A percentile compares a stretch with the other conserved stretches of the same genome.
phyloP scores from a whole-genome alignment of 1,139 yeast genomes.

The Hansenula lynferdii region DNA sequence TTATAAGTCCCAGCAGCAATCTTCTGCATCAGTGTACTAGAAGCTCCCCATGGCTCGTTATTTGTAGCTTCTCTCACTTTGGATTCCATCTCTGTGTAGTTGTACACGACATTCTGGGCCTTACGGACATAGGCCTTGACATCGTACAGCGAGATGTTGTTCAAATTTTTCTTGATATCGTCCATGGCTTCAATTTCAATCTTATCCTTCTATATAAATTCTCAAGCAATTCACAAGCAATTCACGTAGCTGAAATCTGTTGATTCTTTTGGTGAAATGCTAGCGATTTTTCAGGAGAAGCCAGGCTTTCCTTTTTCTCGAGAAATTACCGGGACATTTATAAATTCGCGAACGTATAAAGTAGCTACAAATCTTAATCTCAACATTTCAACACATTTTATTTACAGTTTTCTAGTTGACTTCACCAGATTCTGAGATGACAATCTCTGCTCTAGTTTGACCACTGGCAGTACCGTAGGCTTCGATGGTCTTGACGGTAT shows the following conservation, averaged over 20 bases:
- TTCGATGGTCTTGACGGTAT: constrained; percentile 90
- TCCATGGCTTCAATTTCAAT: too few species aligned
- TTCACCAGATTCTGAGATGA: constrained; percentile 85
- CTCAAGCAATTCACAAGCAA: too few species aligned
- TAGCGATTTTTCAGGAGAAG: constrained; percentile 3
- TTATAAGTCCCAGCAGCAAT: constrained; percentile 94
- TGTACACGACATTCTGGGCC: constrained; percentile 96
- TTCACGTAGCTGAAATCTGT: too few species aligned
- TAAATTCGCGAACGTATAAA: too few species aligned
- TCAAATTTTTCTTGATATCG: constrained; percentile 36
- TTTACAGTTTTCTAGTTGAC: too few species aligned
- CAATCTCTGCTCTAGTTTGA: constrained; percentile 71
- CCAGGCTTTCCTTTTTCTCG: constrained; percentile 1
- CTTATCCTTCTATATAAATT: too few species aligned
- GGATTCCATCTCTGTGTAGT: constrained; percentile 92
- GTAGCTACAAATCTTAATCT: too few species aligned
- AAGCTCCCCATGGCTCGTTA: constrained; percentile 99
- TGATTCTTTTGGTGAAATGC: too few species aligned
- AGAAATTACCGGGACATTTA: too few species aligned
- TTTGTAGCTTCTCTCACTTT: constrained; percentile 97
- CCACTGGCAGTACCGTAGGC: constrained; percentile 80
- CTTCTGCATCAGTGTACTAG: constrained; percentile 86
- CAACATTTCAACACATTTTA: too few species aligned
- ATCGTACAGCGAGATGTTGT: constrained; percentile 86
- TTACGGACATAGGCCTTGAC: constrained; percentile 97